Conservation (phyloP, 306 rosid genomes). For the Dicorynia guianensis region DNA sequence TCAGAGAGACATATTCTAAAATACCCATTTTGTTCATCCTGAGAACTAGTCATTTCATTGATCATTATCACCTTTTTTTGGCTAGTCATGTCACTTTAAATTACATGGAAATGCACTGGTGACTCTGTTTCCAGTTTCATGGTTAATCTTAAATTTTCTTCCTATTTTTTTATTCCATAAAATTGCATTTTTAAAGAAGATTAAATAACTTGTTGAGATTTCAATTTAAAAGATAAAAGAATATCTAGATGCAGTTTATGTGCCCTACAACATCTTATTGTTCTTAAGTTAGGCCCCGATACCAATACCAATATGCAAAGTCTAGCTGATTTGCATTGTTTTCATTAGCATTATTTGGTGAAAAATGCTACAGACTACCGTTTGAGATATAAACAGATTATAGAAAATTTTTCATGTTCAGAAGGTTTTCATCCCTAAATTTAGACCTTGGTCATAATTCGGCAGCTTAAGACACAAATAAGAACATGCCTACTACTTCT, state of each 20-base stretch:
- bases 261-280: not conserved
- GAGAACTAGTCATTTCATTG: not conserved
- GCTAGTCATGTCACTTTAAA: constrained; percentile 6
- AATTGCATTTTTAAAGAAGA: not conserved
- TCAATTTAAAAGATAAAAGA: too few species aligned
- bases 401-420: not conserved
- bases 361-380: not conserved
- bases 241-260: not conserved
- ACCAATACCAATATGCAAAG: not conserved
- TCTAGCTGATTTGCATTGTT: not conserved
- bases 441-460: too few species aligned
- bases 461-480: too few species aligned
- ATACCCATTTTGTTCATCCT: not conserved
- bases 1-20: not conserved
- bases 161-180: too few species aligned
- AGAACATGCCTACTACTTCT: too few species aligned
- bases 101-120: not conserved
- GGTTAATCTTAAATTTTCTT: not conserved
- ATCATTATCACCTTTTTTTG: not conserved
- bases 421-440: not conserved
- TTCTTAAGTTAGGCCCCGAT: not conserved
- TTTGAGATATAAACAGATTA: not conserved
- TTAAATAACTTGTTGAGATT: not conserved
- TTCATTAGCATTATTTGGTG: not conserved
- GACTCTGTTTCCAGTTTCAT: not conserved